A percentile compares a stretch with the other conserved stretches of the same genome.
These are phyloP conservation scores for Collybia nuda DNA, from an alignment of 768 basidiomycete genomes.

Conservation along the genomic window DNA sequence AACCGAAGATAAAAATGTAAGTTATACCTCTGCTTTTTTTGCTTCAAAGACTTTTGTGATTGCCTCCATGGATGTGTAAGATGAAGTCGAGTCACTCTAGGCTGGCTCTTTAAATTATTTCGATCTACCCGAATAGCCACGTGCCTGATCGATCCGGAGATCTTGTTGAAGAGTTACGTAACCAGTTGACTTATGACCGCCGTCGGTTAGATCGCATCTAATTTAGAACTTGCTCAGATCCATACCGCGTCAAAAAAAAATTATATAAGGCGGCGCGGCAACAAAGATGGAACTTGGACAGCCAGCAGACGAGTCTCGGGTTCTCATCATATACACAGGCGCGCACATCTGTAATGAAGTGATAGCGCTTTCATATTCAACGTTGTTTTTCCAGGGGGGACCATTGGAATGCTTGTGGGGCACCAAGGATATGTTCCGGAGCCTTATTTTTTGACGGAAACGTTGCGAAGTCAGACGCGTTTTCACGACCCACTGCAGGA, in stretches of 20 bases:
- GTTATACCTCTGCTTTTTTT: slow-evolving; percentile 56
- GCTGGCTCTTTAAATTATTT: slow-evolving; percentile 8
- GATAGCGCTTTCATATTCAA: neutral
- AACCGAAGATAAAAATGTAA: neutral
- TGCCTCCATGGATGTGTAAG: slow-evolving; percentile 55
- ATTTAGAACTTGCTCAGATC: neutral
- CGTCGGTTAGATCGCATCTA: too few species aligned
- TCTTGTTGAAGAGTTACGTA: slow-evolving; percentile 2
- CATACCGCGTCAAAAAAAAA: neutral
- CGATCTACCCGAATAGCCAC: slow-evolving; percentile 19
- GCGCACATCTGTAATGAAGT: neutral
- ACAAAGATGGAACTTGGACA: slow-evolving; percentile 49
- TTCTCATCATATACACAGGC: slow-evolving; percentile 88
- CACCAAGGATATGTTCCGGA: slow-evolving; percentile 81
- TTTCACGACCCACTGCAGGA: slow-evolving; percentile 92
- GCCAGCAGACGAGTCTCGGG: slow-evolving; percentile 65
- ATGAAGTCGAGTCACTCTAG: slow-evolving; percentile 8
- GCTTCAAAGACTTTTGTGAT: slow-evolving; percentile 67
- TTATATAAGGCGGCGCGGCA: neutral
- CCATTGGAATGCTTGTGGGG: slow-evolving; percentile 85
- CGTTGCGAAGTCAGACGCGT: slow-evolving; percentile 75
- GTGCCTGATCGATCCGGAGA: slow-evolving; percentile 17
- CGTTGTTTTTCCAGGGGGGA: slow-evolving; percentile 53
- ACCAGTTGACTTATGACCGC: too few species aligned
- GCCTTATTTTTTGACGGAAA: slow-evolving; percentile 85